Percentiles rank a stretch among this genome's conserved stretches.
Evolutionary conservation across 1,284 basidiomycete genomes (phyloP).

Genomic region (Cryptococcus sp.): DNA sequence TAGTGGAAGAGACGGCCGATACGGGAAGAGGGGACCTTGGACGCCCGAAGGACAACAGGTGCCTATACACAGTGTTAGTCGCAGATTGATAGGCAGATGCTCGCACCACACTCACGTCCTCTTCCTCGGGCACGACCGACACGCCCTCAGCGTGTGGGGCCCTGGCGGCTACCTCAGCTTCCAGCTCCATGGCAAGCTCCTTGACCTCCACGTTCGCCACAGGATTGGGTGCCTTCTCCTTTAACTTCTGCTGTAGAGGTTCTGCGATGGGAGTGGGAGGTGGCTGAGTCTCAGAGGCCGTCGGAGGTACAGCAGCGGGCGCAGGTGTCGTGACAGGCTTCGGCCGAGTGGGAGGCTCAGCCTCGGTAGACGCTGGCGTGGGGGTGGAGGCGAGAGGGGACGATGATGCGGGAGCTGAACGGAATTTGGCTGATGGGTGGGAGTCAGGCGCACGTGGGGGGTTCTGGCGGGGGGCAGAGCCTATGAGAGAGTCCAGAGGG

Average conservation of each 20-base stretch:
- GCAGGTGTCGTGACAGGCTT: too few relatives aligned
- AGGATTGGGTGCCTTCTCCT: neutral
- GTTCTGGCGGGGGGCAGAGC: slow-evolving; percentile 1
- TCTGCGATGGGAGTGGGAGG: neutral
- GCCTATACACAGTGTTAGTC: slow-evolving; percentile 15
- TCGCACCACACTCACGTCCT: slow-evolving; percentile 20
- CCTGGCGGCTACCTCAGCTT: neutral
- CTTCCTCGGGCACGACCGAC: slow-evolving; percentile 7
- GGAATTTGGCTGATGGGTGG: neutral
- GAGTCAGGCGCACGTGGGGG: slow-evolving; percentile 1
- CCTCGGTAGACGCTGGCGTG: too few relatives aligned
- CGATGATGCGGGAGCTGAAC: too few relatives aligned
- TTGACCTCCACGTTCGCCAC: slow-evolving; percentile 2
- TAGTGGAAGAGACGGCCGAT: slow-evolving; percentile 88
- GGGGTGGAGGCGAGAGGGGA: too few relatives aligned
- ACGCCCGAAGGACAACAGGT: slow-evolving; percentile 41
- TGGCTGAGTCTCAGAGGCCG: too few relatives aligned
- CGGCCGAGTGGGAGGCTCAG: too few relatives aligned
- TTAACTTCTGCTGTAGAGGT: neutral
- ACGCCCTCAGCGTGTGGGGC: neutral
- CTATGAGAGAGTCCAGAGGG: neutral
- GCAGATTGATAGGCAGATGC: neutral
- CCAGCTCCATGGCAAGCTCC: neutral
- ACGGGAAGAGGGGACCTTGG: slow-evolving; percentile 73
- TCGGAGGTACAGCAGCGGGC: too few relatives aligned